Base-by-base conservation (phyloP, 2,329 filamentous ascomycete genomes). In the Furcasterigmium furcatum region DNA sequence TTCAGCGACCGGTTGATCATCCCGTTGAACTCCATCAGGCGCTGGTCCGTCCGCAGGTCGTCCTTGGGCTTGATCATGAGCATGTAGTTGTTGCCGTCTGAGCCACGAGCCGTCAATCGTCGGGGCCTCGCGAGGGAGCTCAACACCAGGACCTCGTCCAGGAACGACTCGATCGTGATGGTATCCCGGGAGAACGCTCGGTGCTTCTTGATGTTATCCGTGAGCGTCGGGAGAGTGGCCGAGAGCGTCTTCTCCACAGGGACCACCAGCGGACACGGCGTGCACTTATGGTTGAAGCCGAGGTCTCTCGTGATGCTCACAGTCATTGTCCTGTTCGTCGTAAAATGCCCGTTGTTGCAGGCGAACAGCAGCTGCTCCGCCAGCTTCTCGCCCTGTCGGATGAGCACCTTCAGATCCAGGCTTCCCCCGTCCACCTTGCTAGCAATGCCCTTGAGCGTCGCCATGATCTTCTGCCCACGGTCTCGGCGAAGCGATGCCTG, bases 11-110 rank as follows among this genome's bases (percentile, higher is more conserved):
- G 81, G 63, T 99, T 99, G 72, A 99, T 97, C 81, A 97, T 94
- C 38, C 87, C 84, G 63, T 97, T 99, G 74, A 99, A 99, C 62
- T 99, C 95, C 91, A 99, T 99, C 18, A 99, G 82, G 43, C 94
- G 89, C 64, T 97, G 92, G 58, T 99, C 95, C 54, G 95, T 99
- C 42, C 94, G 87, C 20, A 99, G 79, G 63, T 99, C 95, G 62
- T 99, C 94, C 64, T 97, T 97, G 9, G 94, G 95, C 61, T 99
- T 99, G 72, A 95, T 95, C 46, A 99, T 77, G 8, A 99, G 80
- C 52, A 89, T 88, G 63, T 99, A 99, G 16, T 79, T 77, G 47
- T 86, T 87, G 8, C 95, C 94, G 65, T 99, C 91, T 0, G 88
- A 92, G 1, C 92, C 94, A 45, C 88, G 81, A 7, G 94, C 88